Evolutionary conservation across 2,329 filamentous ascomycete genomes (phyloP).

Genomic region (Fusarium algeriense): DNA sequence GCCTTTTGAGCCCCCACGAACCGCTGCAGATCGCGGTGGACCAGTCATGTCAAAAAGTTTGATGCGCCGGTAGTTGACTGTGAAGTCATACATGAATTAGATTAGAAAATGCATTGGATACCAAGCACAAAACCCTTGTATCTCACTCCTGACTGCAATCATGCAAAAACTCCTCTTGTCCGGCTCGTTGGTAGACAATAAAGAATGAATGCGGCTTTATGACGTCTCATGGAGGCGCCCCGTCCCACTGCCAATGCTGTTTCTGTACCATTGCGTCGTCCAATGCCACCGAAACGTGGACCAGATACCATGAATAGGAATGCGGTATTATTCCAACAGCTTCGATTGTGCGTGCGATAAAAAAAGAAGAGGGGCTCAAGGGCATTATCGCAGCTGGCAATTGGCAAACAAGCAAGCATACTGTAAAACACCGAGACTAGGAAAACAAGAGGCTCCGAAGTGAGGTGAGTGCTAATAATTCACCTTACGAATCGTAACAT

Average conservation of each 20-base stretch:
- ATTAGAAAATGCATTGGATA: not conserved
- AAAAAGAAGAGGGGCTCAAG: slow-evolving; percentile 32
- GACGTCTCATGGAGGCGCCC: slow-evolving; percentile 30
- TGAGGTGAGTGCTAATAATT: slow-evolving; percentile 41
- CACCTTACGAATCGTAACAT: slow-evolving; percentile 38
- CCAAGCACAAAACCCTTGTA: not conserved
- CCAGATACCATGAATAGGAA: slow-evolving; percentile 20
- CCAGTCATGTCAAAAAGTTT: slow-evolving; percentile 5
- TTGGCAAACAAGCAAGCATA: slow-evolving; percentile 22
- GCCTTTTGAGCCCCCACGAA: slow-evolving; percentile 35
- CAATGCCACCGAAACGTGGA: slow-evolving; percentile 40
- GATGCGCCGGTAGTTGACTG: slow-evolving; percentile 1
- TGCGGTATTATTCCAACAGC: slow-evolving; percentile 38
- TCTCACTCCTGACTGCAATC: not conserved
- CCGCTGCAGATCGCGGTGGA: slow-evolving; percentile 29
- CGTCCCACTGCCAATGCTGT: slow-evolving; percentile 26
- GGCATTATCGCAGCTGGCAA: slow-evolving; percentile 19
- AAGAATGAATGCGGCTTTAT: slow-evolving; percentile 29
- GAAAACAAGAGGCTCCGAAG: slow-evolving; percentile 11
- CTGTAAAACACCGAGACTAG: slow-evolving; percentile 39
- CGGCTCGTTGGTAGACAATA: slow-evolving; percentile 11
- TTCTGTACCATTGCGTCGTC: slow-evolving; percentile 28
- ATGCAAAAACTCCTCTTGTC: slow-evolving; percentile 7
- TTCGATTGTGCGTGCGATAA: slow-evolving; percentile 28
- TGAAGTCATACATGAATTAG: not conserved